Conservation (phyloP, 371 early-diverging fungal genomes). For the Actinomucor elegans region DNA sequence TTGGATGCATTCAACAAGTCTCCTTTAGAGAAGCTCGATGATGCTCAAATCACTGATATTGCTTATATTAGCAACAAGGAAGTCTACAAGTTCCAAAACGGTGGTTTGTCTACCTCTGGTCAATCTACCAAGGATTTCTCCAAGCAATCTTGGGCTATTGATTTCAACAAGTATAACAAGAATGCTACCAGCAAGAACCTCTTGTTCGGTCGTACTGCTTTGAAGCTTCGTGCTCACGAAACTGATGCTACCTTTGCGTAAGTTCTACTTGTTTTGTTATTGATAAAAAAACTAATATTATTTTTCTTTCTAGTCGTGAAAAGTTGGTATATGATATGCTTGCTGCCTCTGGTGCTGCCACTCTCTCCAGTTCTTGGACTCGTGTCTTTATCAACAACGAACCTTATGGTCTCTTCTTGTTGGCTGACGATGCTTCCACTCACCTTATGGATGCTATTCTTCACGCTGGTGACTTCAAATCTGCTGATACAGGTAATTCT, state of each 20-base stretch:
- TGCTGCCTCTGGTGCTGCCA: slow-evolving; percentile 53
- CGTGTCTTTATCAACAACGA: slow-evolving; percentile 54
- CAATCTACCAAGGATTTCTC: slow-evolving; percentile 58
- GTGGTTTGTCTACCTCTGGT: slow-evolving; percentile 51
- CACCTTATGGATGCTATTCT: slow-evolving; percentile 45
- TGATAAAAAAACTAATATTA: neutral
- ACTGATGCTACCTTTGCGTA: slow-evolving; percentile 53
- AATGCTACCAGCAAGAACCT: slow-evolving; percentile 25
- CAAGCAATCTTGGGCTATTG: slow-evolving; percentile 56
- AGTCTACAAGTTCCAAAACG: slow-evolving; percentile 38
- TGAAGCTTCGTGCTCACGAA: slow-evolving; percentile 55
- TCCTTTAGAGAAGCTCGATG: slow-evolving; percentile 31
- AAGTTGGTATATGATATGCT: slow-evolving; percentile 49
- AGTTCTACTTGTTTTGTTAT: slow-evolving; percentile 2
- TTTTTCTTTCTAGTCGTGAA: slow-evolving; percentile 39
- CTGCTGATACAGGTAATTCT: slow-evolving; percentile 24
- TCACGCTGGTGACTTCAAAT: slow-evolving; percentile 31
- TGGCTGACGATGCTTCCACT: slow-evolving; percentile 57
- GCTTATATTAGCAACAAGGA: slow-evolving; percentile 50
- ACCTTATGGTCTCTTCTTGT: slow-evolving; percentile 53
- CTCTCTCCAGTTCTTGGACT: slow-evolving; percentile 48
- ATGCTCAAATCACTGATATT: slow-evolving; percentile 26
- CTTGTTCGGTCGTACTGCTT: slow-evolving; percentile 46
- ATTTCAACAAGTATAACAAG: slow-evolving; percentile 42
- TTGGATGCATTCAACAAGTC: slow-evolving; percentile 33